A percentile compares a stretch with the other conserved stretches of the same genome.
Evolutionary conservation across 1,284 basidiomycete genomes (phyloP).

Genomic region (Tranzscheliella williamsii): DNA sequence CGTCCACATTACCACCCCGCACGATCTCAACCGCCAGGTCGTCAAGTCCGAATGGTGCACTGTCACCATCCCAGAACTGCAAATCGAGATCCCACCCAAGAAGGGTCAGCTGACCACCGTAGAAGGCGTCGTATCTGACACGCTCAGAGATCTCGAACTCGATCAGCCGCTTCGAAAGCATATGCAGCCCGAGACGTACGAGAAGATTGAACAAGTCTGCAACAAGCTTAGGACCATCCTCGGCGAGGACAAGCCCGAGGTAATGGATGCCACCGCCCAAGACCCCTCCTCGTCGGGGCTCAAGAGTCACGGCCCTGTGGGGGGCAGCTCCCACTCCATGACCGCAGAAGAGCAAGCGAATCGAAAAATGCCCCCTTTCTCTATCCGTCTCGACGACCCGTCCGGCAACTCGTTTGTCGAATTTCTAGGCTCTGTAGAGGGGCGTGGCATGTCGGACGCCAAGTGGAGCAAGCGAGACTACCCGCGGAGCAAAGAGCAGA

Average conservation of each 20-base stretch:
- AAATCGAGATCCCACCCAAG: slow-evolving; percentile 81
- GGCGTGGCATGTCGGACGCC: slow-evolving; percentile 71
- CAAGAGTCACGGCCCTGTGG: slow-evolving; percentile 30
- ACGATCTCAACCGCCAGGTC: slow-evolving; percentile 88
- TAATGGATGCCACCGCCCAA: slow-evolving; percentile 49
- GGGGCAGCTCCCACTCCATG: slow-evolving; percentile 15
- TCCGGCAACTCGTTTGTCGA: slow-evolving; percentile 83
- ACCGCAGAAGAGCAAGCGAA: slow-evolving; percentile 53
- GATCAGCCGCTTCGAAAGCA: slow-evolving; percentile 86
- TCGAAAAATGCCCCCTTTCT: slow-evolving; percentile 74
- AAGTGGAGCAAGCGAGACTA: slow-evolving; percentile 93
- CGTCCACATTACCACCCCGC: slow-evolving; percentile 71
- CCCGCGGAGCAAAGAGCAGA: slow-evolving; percentile 79
- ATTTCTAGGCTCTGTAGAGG: slow-evolving; percentile 49
- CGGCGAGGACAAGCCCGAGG: slow-evolving; percentile 66
- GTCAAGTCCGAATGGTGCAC: slow-evolving; percentile 86
- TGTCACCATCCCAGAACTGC: slow-evolving; percentile 81
- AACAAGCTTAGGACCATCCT: slow-evolving; percentile 73
- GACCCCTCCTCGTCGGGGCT: slow-evolving; percentile 5
- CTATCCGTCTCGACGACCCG: slow-evolving; percentile 86
- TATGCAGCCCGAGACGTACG: slow-evolving; percentile 75
- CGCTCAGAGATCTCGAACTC: slow-evolving; percentile 77
- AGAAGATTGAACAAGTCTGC: slow-evolving; percentile 78
- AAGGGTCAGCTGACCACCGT: slow-evolving; percentile 93
- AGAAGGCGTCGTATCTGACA: slow-evolving; percentile 86